Percentiles rank a stretch among this genome's conserved stretches.
These are phyloP conservation scores for Xylariales sp. DNA, from an alignment of 2,329 filamentous ascomycete species.

Conservation along the genomic window DNA sequence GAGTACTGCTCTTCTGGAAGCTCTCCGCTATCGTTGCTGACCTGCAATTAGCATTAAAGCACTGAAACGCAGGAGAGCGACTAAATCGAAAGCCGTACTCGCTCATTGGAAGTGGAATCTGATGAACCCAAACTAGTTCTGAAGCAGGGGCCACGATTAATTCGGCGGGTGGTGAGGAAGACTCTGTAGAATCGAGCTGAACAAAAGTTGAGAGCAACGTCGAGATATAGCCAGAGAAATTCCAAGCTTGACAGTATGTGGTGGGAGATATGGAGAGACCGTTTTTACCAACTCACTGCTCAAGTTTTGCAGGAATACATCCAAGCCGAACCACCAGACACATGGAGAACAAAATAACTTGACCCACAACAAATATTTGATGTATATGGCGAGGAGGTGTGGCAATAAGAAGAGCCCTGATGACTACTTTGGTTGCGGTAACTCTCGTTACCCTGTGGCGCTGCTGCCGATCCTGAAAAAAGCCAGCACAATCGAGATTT, in stretches of 20 bases:
- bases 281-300: too few species aligned
- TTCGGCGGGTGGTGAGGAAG: too few species aligned
- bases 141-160: too few species aligned
- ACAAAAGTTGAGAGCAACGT: not conserved
- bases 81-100: too few species aligned
- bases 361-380: not conserved
- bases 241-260: too few species aligned
- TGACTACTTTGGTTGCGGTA: slow-evolving; percentile 5
- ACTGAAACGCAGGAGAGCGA: too few species aligned
- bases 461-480: slow-evolving; percentile 4
- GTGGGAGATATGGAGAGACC: too few species aligned
- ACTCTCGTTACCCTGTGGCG: slow-evolving; percentile 1
- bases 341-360: not conserved
- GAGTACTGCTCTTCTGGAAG: slow-evolving; percentile 50
- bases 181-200: not conserved
- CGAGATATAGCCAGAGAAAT: too few species aligned
- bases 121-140: too few species aligned
- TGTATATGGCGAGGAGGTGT: slow-evolving; percentile 1
- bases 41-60: not conserved
- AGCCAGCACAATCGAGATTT: too few species aligned
- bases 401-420: slow-evolving; percentile 3
- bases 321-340: not conserved
- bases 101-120: too few species aligned
- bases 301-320: too few species aligned
- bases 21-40: slow-evolving; percentile 40